Percentiles rank a stretch among this genome's conserved stretches.
These are phyloP conservation scores for Aspergillus phoenicis DNA, from an alignment of 2,329 filamentous ascomycete genomes.

Conservation along the genomic window DNA sequence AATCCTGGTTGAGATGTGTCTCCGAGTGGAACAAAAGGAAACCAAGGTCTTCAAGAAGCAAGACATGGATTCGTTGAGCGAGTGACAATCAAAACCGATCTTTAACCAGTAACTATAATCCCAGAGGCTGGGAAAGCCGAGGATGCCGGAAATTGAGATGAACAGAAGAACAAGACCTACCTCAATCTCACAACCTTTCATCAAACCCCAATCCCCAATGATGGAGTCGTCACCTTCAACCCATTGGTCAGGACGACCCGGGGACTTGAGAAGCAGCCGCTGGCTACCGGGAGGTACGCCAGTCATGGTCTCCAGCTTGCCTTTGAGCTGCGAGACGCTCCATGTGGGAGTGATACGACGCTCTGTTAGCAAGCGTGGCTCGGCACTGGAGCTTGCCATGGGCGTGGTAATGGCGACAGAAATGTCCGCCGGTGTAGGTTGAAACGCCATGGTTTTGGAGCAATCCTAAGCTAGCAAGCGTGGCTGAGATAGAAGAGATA, in stretches of 20 bases:
- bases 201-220: slow-evolving; percentile 54
- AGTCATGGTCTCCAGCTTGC: slow-evolving; percentile 88
- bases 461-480: not conserved
- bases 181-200: slow-evolving; percentile 48
- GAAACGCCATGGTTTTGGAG: slow-evolving; percentile 35
- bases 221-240: slow-evolving; percentile 71
- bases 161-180: slow-evolving; percentile 28
- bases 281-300: slow-evolving; percentile 83
- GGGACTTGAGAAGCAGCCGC: slow-evolving; percentile 70
- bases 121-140: not conserved
- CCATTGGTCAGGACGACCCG: slow-evolving; percentile 62
- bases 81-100: not conserved
- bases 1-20: too few species aligned
- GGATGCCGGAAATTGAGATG: slow-evolving; percentile 1
- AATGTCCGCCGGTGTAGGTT: slow-evolving; percentile 42
- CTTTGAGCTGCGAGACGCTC: slow-evolving; percentile 81
- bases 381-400: slow-evolving; percentile 13
- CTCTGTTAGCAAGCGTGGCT: slow-evolving; percentile 66
- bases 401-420: slow-evolving; percentile 44
- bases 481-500: not conserved
- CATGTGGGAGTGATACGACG: slow-evolving; percentile 90
- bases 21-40: not conserved
- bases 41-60: not conserved
- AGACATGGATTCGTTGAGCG: not conserved
- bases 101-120: not conserved